Percentiles rank a stretch among this genome's conserved stretches.
phyloP scores from a whole-genome alignment of 2,329 filamentous ascomycete species.

The Exophiala calicioides region DNA sequence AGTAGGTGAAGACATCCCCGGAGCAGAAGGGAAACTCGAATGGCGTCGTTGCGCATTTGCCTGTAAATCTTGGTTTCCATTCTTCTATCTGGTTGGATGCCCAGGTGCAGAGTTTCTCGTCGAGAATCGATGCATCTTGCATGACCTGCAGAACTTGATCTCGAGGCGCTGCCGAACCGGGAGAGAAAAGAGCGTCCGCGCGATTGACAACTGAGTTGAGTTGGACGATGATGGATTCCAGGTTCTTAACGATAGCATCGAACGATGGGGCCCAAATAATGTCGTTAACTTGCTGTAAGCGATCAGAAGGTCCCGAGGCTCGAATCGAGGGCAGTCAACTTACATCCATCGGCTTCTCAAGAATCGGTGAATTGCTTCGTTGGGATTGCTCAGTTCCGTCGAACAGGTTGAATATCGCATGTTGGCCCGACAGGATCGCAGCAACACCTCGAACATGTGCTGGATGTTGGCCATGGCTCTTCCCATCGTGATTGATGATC shows the following conservation, averaged over 20 bases:
- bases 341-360: not conserved
- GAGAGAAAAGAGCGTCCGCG: not conserved
- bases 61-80: constrained; percentile 5
- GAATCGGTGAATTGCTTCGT: not conserved
- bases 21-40: not conserved
- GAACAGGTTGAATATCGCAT: not conserved
- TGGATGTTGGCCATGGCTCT: not conserved
- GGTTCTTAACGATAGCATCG: constrained; percentile 1
- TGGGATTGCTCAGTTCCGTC: constrained; percentile 3
- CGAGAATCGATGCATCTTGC: constrained; percentile 1
- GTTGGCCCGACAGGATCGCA: not conserved
- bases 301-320: not conserved
- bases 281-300: not conserved
- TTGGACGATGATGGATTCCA: constrained; percentile 7
- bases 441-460: constrained; percentile 1
- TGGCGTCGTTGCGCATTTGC: not conserved
- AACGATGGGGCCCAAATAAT: not conserved
- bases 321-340: not conserved
- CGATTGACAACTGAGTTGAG: not conserved
- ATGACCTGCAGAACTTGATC: not conserved
- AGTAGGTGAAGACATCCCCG: constrained; percentile 15
- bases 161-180: not conserved
- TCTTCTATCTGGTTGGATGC: not conserved
- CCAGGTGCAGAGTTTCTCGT: constrained; percentile 2
- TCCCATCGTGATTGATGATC: not conserved